Conservation (phyloP, 2,329 filamentous ascomycete species). For the Fusarium piperis region DNA sequence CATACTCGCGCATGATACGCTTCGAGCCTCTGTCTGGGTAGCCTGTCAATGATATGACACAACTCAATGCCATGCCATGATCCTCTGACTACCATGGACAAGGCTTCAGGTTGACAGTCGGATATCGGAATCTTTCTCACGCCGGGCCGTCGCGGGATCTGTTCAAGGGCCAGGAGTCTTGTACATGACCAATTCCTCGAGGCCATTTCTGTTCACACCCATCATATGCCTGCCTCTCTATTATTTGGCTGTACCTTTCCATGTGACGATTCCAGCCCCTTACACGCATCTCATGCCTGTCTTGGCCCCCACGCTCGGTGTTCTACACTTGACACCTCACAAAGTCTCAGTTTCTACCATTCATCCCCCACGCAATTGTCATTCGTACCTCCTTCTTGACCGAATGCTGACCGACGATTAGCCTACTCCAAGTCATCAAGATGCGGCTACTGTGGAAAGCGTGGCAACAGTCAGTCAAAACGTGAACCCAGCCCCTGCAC, state of each 20-base stretch:
- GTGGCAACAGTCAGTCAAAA: constrained; percentile 62
- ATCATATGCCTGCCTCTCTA: not conserved
- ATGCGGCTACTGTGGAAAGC: constrained; percentile 63
- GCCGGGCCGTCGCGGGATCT: not conserved
- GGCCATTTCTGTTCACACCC: not conserved
- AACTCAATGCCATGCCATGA: not conserved
- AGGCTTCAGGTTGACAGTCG: not conserved
- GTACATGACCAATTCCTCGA: not conserved
- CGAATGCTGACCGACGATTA: constrained; percentile 41
- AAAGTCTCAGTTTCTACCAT: constrained; percentile 10
- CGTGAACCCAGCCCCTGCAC: constrained; percentile 45
- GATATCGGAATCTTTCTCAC: not conserved
- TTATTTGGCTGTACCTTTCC: not conserved
- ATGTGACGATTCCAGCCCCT: not conserved
- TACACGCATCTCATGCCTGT: not conserved
- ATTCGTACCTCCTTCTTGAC: constrained; percentile 12
- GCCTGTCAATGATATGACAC: not conserved
- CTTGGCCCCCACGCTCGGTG: constrained; percentile 22
- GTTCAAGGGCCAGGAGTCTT: not conserved
- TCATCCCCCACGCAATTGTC: constrained; percentile 38
- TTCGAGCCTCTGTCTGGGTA: not conserved
- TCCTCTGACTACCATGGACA: not conserved
- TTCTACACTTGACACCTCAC: constrained; percentile 20
- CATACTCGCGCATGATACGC: not conserved
- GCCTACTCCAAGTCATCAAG: constrained; percentile 62